phyloP scores from a whole-genome alignment of 371 early-diverging fungal species.

The Umbelopsis sp. region DNA sequence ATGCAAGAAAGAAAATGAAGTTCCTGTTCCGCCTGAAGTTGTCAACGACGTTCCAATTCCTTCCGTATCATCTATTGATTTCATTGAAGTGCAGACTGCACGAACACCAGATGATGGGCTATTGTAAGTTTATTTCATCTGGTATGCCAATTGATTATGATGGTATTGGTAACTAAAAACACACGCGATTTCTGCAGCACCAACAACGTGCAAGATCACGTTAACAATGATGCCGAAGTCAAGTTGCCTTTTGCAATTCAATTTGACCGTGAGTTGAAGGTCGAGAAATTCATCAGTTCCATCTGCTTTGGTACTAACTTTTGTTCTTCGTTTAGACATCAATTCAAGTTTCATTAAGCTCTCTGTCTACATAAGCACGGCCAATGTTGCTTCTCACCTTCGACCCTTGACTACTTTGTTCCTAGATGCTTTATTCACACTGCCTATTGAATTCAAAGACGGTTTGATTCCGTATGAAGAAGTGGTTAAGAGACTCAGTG shows the following conservation, averaged over 20 bases:
- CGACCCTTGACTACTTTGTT: constrained; percentile 63
- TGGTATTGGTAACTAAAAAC: not conserved
- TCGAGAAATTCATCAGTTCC: not conserved
- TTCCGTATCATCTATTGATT: constrained; percentile 58
- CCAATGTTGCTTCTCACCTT: constrained; percentile 52
- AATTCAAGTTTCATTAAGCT: constrained; percentile 62
- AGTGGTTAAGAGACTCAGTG: constrained; percentile 59
- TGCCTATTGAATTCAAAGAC: constrained; percentile 52
- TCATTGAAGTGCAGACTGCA: constrained; percentile 65
- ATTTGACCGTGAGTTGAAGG: constrained; percentile 57
- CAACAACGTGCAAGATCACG: constrained; percentile 56
- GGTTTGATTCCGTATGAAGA: constrained; percentile 60
- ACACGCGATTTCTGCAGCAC: constrained; percentile 26
- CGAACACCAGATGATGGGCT: constrained; percentile 42
- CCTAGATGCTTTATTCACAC: constrained; percentile 60
- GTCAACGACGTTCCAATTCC: constrained; percentile 65
- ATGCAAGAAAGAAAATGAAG: constrained; percentile 59
- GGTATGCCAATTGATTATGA: constrained; percentile 5
- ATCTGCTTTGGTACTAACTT: not conserved
- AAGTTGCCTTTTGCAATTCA: constrained; percentile 67
- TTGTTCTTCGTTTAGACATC: constrained; percentile 43
- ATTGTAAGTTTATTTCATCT: constrained; percentile 42
- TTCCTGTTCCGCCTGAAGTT: constrained; percentile 59
- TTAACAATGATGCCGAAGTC: constrained; percentile 50
- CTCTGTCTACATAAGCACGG: constrained; percentile 52